phyloP scores from a whole-genome alignment of 2,329 filamentous ascomycete species.

The Neocatenulostroma microsporum region DNA sequence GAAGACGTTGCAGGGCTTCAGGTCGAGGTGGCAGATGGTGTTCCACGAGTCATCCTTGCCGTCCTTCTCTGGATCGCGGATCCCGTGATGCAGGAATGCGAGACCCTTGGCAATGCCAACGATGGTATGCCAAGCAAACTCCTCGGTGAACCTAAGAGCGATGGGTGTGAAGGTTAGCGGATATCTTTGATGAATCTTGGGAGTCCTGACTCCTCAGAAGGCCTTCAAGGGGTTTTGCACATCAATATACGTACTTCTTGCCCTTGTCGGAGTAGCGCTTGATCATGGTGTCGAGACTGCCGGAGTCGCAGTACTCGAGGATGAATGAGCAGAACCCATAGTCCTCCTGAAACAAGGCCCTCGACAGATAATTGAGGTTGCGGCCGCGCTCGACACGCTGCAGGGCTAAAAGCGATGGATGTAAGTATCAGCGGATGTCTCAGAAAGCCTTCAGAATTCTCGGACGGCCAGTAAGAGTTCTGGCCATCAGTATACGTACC shows the following conservation, averaged over 20 bases:
- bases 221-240: no score
- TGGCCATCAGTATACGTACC: no score
- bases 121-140: constrained; percentile 15
- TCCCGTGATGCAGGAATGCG: constrained; percentile 27
- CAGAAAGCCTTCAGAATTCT: no score
- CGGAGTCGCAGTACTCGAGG: constrained; percentile 17
- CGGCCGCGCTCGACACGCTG: constrained; percentile 5
- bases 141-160: no score
- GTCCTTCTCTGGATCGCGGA: constrained; percentile 2
- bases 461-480: no score
- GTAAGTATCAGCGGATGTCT: no score
- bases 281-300: constrained; percentile 12
- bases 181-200: no score
- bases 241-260: no score
- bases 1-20: constrained; percentile 16
- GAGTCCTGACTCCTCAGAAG: constrained; percentile 9
- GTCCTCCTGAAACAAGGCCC: constrained; percentile 4
- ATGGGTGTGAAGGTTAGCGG: no score
- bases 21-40: constrained; percentile 15
- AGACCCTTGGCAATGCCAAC: constrained; percentile 12
- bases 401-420: no score
- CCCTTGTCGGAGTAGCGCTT: neutral
- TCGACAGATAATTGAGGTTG: constrained; percentile 9
- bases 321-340: constrained; percentile 8
- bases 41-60: constrained; percentile 9